Base-by-base conservation (phyloP, 495 filamentous ascomycete genomes). In the Staphylotrichum longicolle region DNA sequence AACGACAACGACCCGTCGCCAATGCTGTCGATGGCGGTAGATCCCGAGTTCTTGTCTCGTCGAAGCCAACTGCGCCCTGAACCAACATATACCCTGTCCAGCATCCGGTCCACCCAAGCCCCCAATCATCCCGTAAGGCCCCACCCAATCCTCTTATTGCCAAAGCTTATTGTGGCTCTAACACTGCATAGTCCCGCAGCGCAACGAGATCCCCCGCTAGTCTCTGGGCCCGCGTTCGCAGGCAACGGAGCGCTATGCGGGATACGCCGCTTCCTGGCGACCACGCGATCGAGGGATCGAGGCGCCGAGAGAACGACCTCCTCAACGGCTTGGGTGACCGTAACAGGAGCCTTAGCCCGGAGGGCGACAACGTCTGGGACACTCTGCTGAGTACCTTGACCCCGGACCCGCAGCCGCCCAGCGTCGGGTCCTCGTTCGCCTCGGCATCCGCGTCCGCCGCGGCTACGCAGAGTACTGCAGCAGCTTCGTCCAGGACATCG, bases 271-370 rank as follows among this genome's bases (percentile, higher is more conserved):
- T 37, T 12, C 4, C 4, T 14, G n/a, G 4, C 1, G 58, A 60
- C 41, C 54, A 58, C 1, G 14, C 40, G 7, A 14, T 8, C 4
- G 40, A 60, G 3, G 32, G 46, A 10, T 15, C 35, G 2, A 37
- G 27, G 37, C 11, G 35, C 7, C 41, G 15, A 32, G n/a, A 52
- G 32, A 40, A 61, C 4, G 55, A 50, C 32, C 9, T 27, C 20
- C 20, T 87, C 5, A 88, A 93, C 76, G 91, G 91, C 12, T 80
- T 96, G 35, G 91, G 91, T 14, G 91, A 96, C 72, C 86, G 90
- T 44, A 85, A 90, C 58, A 83, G 91, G 46, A 95, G 91, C 68
- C 76, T 89, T 54, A 93, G 89, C 70, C 89, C 91, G 3, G 88
- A 90, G 51, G 83, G 74, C 40, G 85, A 85, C 54, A 80, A 82